phyloP scores from a whole-genome alignment of 129 eudicot genomes.

The Lonicera japonica region DNA sequence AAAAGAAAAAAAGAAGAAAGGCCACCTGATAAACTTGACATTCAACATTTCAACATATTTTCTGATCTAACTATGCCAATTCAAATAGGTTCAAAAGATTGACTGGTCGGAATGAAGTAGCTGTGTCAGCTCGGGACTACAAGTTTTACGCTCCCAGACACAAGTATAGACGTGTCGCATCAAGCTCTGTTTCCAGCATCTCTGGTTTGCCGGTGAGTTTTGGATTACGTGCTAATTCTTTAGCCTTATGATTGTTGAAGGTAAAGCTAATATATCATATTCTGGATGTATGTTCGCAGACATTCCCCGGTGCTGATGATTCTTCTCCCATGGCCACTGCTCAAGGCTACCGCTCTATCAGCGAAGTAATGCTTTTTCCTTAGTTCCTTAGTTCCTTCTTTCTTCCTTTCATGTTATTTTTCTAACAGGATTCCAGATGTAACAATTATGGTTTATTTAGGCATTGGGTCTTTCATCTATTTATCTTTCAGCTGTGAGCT shows the following conservation, averaged over 20 bases:
- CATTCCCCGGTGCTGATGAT: conserved; percentile 49
- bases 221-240: conserved; percentile 9
- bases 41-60: conserved; percentile 6
- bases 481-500: too few relatives aligned
- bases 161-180: conserved; percentile 73
- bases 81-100: conserved; percentile 74
- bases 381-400: not conserved
- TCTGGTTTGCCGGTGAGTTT: conserved; percentile 66
- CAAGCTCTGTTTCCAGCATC: conserved; percentile 51
- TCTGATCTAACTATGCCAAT: not conserved
- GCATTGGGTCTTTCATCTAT: too few relatives aligned
- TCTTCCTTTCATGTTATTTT: not conserved
- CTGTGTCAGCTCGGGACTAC: conserved; percentile 73
- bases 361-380: conserved; percentile 44
- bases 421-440: not conserved
- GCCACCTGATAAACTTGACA: too few relatives aligned
- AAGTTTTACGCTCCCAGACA: conserved; percentile 95
- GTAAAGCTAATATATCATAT: conserved; percentile 16
- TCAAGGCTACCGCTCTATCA: conserved; percentile 58
- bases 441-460: not conserved
- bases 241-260: not conserved
- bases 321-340: conserved; percentile 54
- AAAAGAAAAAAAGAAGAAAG: too few relatives aligned
- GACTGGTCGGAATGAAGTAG: conserved; percentile 83
- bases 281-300: conserved; percentile 27